Percentiles rank a stretch among this genome's conserved stretches.
phyloP scores from a whole-genome alignment of 2,329 filamentous ascomycete species.

The Orbilia blumenaviensis region DNA sequence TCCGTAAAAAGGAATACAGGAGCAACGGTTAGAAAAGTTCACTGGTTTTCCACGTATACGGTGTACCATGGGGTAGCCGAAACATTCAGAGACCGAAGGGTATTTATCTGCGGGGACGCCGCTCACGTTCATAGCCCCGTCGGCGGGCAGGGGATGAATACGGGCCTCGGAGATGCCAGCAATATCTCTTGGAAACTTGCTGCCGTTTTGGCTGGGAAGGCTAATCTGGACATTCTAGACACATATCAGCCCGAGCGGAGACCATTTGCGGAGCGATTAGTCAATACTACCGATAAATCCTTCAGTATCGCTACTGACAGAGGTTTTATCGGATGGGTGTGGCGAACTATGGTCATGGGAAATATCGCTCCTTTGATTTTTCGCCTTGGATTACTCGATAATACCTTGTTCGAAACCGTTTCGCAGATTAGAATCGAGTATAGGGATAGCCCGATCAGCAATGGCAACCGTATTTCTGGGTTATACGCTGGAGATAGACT shows the following conservation, averaged over 20 bases:
- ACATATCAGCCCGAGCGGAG: slow-evolving; percentile 56
- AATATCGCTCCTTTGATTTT: slow-evolving; percentile 25
- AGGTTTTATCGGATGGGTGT: slow-evolving; percentile 16
- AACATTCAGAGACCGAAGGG: slow-evolving; percentile 73
- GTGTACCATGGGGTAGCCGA: slow-evolving; percentile 78
- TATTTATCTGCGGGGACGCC: slow-evolving; percentile 80
- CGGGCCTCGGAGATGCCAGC: slow-evolving; percentile 74
- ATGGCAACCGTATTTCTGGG: slow-evolving; percentile 1
- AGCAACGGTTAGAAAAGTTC: slow-evolving; percentile 58
- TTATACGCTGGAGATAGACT: slow-evolving; percentile 40
- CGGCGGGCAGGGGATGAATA: slow-evolving; percentile 83
- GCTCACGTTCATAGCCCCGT: slow-evolving; percentile 82
- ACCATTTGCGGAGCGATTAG: slow-evolving; percentile 35
- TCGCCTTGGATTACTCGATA: slow-evolving; percentile 35
- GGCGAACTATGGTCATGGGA: slow-evolving; percentile 34
- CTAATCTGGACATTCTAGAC: slow-evolving; percentile 43
- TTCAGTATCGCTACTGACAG: slow-evolving; percentile 27
- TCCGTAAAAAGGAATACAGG: slow-evolving; percentile 55
- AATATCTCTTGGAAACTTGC: slow-evolving; percentile 68
- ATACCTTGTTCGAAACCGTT: slow-evolving; percentile 34
- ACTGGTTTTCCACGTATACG: slow-evolving; percentile 68
- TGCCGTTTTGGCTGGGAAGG: slow-evolving; percentile 59
- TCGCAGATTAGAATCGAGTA: slow-evolving; percentile 48
- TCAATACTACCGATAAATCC: slow-evolving; percentile 37
- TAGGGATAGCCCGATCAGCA: slow-evolving; percentile 17